These are phyloP conservation scores for Hygrocybe coccinea DNA, from an alignment of 768 basidiomycete genomes.

Conservation along the genomic window DNA sequence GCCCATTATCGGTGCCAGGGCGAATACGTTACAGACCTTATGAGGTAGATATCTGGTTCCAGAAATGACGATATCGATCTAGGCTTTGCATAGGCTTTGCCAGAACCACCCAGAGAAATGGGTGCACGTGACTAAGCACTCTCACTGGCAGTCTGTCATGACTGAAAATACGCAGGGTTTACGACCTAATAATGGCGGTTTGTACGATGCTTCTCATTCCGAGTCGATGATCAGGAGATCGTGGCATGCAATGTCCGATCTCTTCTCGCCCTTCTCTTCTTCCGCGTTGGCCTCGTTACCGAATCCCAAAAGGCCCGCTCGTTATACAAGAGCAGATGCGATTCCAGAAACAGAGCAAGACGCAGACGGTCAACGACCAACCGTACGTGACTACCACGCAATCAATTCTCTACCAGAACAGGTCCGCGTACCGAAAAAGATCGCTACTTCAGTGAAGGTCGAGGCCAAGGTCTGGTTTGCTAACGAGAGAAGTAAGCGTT, in stretches of 20 bases:
- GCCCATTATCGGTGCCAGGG: slow-evolving; percentile 47
- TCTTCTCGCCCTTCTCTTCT: slow-evolving; percentile 65
- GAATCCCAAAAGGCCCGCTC: slow-evolving; percentile 36
- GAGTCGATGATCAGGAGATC: slow-evolving; percentile 51
- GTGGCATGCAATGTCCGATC: slow-evolving; percentile 56
- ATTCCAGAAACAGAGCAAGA: slow-evolving; percentile 60
- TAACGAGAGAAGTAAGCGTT: slow-evolving; percentile 77
- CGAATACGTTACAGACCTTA: background rate
- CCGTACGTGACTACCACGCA: slow-evolving; percentile 69
- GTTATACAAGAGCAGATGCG: slow-evolving; percentile 66
- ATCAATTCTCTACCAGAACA: slow-evolving; percentile 60
- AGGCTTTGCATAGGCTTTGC: background rate
- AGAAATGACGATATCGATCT: background rate
- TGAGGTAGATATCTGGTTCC: background rate
- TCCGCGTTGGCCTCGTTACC: slow-evolving; percentile 52
- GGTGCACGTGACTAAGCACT: no score
- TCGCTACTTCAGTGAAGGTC: slow-evolving; percentile 75
- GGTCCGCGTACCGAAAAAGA: slow-evolving; percentile 77
- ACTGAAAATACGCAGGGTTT: background rate
- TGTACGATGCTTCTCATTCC: slow-evolving; percentile 4
- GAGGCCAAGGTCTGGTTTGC: slow-evolving; percentile 98
- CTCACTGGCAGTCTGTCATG: background rate
- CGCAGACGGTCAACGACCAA: slow-evolving; percentile 49
- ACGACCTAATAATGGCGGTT: background rate
- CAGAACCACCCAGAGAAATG: background rate